These are phyloP conservation scores for Boeremia lycopersici DNA, from an alignment of 2,329 filamentous ascomycete species.

Conservation along the genomic window DNA sequence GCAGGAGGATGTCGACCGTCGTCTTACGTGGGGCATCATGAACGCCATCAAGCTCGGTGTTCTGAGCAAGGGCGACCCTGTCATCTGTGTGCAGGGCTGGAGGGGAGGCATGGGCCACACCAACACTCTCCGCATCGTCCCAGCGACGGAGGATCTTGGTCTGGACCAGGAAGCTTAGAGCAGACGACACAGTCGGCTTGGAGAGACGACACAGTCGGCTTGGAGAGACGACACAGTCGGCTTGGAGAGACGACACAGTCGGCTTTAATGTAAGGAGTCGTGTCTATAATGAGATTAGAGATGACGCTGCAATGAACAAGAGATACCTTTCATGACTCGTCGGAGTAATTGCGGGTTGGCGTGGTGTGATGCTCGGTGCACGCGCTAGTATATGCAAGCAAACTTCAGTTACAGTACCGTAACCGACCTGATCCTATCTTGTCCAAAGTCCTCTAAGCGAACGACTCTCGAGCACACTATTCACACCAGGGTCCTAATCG, in stretches of 20 bases:
- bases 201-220: too few species aligned
- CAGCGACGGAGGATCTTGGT: conserved; percentile 57
- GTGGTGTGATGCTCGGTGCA: conserved; percentile 29
- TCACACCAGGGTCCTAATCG: conserved; percentile 4
- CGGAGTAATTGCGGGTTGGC: conserved; percentile 29
- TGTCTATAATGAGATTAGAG: conserved; percentile 18
- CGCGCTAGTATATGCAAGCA: conserved; percentile 32
- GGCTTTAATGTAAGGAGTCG: conserved; percentile 19
- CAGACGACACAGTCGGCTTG: too few species aligned
- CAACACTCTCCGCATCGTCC: conserved; percentile 70
- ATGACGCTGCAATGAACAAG: conserved; percentile 17
- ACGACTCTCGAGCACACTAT: conserved; percentile 1
- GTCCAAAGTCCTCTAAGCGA: background rate
- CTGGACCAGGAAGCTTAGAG: conserved; percentile 54
- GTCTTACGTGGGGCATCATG: conserved; percentile 95
- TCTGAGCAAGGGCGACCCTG: conserved; percentile 72
- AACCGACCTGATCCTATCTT: conserved; percentile 1
- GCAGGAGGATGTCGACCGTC: conserved; percentile 98
- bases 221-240: too few species aligned
- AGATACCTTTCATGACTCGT: conserved; percentile 33
- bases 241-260: conserved; percentile 1
- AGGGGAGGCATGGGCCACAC: conserved; percentile 91
- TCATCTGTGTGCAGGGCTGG: conserved; percentile 89
- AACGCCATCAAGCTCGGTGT: conserved; percentile 84
- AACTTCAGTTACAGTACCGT: conserved; percentile 9